These are phyloP conservation scores for Thielaviopsis populi DNA, from an alignment of 2,329 filamentous ascomycete genomes.

Conservation along the genomic window DNA sequence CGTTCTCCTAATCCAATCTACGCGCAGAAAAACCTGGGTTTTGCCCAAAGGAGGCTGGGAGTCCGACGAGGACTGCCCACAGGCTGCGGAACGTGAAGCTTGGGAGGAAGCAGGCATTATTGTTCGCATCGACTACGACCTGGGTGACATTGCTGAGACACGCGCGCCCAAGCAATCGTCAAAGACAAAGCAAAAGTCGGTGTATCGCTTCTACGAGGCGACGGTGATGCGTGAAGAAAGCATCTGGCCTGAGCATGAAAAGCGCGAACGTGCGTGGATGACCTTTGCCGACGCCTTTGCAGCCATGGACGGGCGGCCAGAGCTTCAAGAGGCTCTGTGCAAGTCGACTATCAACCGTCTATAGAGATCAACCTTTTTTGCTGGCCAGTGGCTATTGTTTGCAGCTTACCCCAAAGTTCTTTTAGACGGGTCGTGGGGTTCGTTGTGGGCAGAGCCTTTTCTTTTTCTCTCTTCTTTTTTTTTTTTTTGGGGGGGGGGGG, in stretches of 20 bases:
- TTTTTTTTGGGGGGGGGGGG: no score
- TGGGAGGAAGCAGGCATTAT: conserved; percentile 97
- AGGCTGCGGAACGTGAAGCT: conserved; percentile 78
- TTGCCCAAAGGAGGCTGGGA: conserved; percentile 98
- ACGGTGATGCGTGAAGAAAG: conserved; percentile 73
- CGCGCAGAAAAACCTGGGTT: conserved; percentile 83
- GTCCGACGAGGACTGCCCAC: conserved; percentile 72
- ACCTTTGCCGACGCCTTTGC: conserved; percentile 68
- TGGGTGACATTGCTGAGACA: conserved; percentile 75
- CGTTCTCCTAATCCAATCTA: conserved; percentile 88
- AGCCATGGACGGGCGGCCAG: conserved; percentile 61
- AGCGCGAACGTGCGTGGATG: conserved; percentile 83
- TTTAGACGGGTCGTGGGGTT: background rate
- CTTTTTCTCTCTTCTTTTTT: background rate
- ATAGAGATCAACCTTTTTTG: conserved; percentile 14
- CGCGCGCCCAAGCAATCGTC: conserved; percentile 60
- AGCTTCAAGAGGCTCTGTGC: conserved; percentile 75
- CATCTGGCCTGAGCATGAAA: conserved; percentile 88
- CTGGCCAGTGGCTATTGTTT: background rate
- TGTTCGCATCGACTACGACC: conserved; percentile 68
- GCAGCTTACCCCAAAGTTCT: conserved; percentile 1
- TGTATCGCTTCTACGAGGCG: conserved; percentile 75
- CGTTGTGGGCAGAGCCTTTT: background rate
- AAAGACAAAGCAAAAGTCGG: conserved; percentile 44
- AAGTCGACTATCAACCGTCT: conserved; percentile 52